Base-by-base conservation (phyloP, 495 filamentous ascomycete species). In the Apiosordaria backusii region DNA sequence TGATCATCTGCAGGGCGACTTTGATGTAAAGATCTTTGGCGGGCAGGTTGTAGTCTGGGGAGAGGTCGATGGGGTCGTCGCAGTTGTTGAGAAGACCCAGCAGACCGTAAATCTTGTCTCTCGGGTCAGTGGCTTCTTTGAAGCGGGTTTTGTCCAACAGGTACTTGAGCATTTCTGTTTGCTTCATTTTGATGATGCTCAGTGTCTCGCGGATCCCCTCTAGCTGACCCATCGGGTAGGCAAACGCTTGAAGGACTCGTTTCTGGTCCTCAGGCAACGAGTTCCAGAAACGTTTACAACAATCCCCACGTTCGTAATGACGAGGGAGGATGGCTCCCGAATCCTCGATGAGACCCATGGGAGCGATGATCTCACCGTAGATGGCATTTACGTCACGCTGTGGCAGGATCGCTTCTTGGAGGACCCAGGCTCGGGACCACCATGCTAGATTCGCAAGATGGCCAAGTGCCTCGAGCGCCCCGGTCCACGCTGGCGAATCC, bases 241-340 rank as follows among this genome's bases (percentile, higher is more conserved):
- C 35, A 13, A 45, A 45, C 35, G 0, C 10, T 45, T 45, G 9
- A 2, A 45, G 9, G 4, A 15, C 16, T 6, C 9, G 2, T 45
- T 13, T 45, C 35, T 45, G 35, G 35, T 0, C 35, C 9, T 6
- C 9, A 13, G 35, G 35, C 9, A 45, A 15, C 13, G 35, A 45
- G 35, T 45, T 45, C 35, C 35, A 45, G 1, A 45, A 45, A 15
- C 35, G 35, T 15, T 45, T 45, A 15, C 35, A 45, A 15, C 35
- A 45, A 45, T 45, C 35, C 3, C 59, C 59, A 10, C 27, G 24
- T 4, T 25, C 59, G 24, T 61, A 40, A 21, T 61, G 59, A 16
- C 59, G 59, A 21, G 59, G 59, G n/a, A 40, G 26, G 23, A 61
- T 45, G 4, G 59, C 59, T n/a, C 59, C 59, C 7, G 59, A 61